phyloP scores from a whole-genome alignment of 352 stramenopile genomes.

The Globisporangium radiosum region DNA sequence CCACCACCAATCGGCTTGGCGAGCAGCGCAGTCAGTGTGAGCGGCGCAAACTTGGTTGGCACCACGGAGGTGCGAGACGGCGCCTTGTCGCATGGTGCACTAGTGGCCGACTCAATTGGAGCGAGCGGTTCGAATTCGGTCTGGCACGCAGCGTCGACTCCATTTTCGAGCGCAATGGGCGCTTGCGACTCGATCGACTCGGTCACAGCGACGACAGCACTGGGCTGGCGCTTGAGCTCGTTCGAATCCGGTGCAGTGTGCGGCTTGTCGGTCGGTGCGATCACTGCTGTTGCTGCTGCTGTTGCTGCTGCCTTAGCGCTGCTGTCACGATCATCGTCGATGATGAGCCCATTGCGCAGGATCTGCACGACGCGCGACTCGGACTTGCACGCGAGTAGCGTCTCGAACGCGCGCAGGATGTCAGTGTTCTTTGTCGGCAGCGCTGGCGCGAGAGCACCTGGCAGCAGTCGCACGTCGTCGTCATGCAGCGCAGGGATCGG shows the following conservation, averaged over 20 bases:
- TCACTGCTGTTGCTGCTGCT: background rate
- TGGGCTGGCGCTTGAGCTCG: slow-evolving; percentile 28
- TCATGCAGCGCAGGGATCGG: slow-evolving; percentile 24
- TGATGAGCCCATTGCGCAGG: slow-evolving; percentile 10
- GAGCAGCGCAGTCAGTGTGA: slow-evolving; percentile 55
- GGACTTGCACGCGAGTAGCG: slow-evolving; percentile 26
- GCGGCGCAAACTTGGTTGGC: slow-evolving; percentile 17
- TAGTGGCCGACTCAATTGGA: no score
- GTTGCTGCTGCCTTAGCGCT: background rate
- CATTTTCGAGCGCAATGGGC: slow-evolving; percentile 35
- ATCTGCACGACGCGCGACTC: slow-evolving; percentile 38
- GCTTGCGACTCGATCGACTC: slow-evolving; percentile 67
- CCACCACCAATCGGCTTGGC: slow-evolving; percentile 15
- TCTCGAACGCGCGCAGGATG: slow-evolving; percentile 30
- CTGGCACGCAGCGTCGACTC: slow-evolving; percentile 40
- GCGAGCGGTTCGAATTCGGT: slow-evolving; percentile 23
- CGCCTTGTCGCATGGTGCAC: background rate
- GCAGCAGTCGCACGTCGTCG: background rate
- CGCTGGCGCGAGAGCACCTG: background rate
- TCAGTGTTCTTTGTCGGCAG: slow-evolving; percentile 9
- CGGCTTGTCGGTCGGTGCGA: background rate
- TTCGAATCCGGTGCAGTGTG: slow-evolving; percentile 1
- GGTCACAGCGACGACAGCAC: slow-evolving; percentile 41
- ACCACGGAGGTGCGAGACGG: slow-evolving; percentile 4
- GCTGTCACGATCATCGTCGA: background rate